Conservation (phyloP, 1,284 basidiomycete species). For the Laetiporus sulphureus region DNA sequence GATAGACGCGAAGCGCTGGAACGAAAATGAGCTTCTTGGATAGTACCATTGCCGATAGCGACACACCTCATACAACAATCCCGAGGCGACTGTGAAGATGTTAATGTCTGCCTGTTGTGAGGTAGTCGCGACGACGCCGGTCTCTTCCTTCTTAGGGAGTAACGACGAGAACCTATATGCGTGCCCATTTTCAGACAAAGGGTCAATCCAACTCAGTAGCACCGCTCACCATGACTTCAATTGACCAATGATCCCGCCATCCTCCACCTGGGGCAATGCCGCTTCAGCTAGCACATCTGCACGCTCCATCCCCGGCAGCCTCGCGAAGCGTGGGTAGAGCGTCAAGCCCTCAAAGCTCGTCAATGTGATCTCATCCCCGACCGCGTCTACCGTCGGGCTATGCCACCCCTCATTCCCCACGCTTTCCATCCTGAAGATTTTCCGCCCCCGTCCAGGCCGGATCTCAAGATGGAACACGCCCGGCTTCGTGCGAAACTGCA, state of each 20-base stretch:
- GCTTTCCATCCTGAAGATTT: constrained; percentile 80
- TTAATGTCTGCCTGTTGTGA: constrained; percentile 84
- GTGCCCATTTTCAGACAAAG: neutral
- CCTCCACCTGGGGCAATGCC: constrained; percentile 19
- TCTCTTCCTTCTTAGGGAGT: constrained; percentile 26
- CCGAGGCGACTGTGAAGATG: constrained; percentile 97
- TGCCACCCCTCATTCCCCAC: constrained; percentile 82
- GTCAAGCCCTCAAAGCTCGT: constrained; percentile 87
- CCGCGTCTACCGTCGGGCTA: constrained; percentile 59
- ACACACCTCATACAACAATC: constrained; percentile 86
- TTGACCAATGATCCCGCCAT: constrained; percentile 35
- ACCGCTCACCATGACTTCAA: constrained; percentile 48
- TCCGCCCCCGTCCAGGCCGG: constrained; percentile 72
- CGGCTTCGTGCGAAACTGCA: constrained; percentile 92
- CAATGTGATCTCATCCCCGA: constrained; percentile 68
- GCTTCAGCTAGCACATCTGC: constrained; percentile 64
- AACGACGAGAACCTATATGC: constrained; percentile 47
- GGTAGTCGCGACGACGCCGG: constrained; percentile 18
- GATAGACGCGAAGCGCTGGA: constrained; percentile 91
- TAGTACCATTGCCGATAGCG: constrained; percentile 9
- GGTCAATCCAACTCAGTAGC: neutral
- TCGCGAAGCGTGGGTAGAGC: constrained; percentile 74
- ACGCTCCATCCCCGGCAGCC: constrained; percentile 72
- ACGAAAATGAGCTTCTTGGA: too few species aligned
- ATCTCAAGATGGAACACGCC: constrained; percentile 84